Conservation (phyloP, 2,329 filamentous ascomycete species). For the Mycosphaerelloides madeirae region DNA sequence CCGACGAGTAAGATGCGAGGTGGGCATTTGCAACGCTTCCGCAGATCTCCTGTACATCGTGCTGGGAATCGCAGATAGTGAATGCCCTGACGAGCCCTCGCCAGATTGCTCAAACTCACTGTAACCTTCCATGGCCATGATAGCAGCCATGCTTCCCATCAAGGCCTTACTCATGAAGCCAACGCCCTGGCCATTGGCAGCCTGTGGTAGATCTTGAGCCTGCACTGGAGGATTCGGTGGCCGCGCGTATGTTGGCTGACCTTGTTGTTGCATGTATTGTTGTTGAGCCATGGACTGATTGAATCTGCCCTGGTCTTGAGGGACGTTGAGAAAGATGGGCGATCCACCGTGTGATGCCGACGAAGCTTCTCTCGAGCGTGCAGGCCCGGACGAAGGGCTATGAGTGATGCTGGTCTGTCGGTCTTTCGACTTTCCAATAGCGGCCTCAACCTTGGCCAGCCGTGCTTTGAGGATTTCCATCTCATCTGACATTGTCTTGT, state of each 20-base stretch:
- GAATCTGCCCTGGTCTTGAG: slow-evolving; percentile 22
- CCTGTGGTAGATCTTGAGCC: slow-evolving; percentile 34
- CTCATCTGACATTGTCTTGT: slow-evolving; percentile 75
- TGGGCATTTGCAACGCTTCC: slow-evolving; percentile 9
- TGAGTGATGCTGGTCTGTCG: slow-evolving; percentile 22
- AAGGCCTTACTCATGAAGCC: slow-evolving; percentile 70
- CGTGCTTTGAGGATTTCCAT: slow-evolving; percentile 73
- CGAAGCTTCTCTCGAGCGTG: slow-evolving; percentile 25
- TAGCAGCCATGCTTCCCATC: slow-evolving; percentile 83
- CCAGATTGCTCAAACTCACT: slow-evolving; percentile 59
- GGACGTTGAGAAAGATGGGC: slow-evolving; percentile 25
- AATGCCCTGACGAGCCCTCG: slow-evolving; percentile 36
- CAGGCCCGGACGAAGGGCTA: slow-evolving; percentile 16
- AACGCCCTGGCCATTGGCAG: slow-evolving; percentile 37
- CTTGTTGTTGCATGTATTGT: slow-evolving; percentile 32
- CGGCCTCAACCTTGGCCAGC: slow-evolving; percentile 61
- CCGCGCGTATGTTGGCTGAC: slow-evolving; percentile 29
- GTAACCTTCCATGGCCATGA: slow-evolving; percentile 86
- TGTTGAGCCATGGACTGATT: slow-evolving; percentile 24
- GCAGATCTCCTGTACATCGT: slow-evolving; percentile 29
- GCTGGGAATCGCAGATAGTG: slow-evolving; percentile 41
- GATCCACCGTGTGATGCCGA: slow-evolving; percentile 22
- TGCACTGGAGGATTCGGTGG: slow-evolving; percentile 30
- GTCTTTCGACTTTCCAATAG: slow-evolving; percentile 48
- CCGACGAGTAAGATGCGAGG: slow-evolving; percentile 24